These are phyloP conservation scores for Barnettozyma siamensis DNA, from an alignment of 805 yeast genomes.

Conservation along the genomic window DNA sequence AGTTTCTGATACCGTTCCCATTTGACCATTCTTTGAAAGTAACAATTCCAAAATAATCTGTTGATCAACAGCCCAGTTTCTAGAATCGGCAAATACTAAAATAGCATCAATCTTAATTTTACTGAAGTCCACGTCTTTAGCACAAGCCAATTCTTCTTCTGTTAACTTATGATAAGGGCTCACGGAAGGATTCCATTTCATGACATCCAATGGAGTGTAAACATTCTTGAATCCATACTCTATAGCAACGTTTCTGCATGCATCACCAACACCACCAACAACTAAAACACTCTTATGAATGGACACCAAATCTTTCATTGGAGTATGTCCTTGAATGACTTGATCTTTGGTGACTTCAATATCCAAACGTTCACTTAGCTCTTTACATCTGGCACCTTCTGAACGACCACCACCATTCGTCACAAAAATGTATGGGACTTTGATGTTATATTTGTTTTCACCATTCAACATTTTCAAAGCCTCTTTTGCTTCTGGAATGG, in stretches of 20 bases:
- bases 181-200: constrained; percentile 84
- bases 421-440: constrained; percentile 77
- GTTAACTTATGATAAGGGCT: constrained; percentile 77
- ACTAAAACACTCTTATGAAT: constrained; percentile 70
- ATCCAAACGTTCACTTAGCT: constrained; percentile 56
- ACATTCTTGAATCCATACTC: constrained; percentile 81
- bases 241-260: constrained; percentile 76
- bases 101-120: constrained; percentile 71
- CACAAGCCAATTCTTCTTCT: constrained; percentile 57
- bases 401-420: constrained; percentile 93
- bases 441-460: constrained; percentile 67
- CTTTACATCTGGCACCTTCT: constrained; percentile 67
- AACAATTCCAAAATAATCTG: constrained; percentile 81
- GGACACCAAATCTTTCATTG: constrained; percentile 76
- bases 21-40: constrained; percentile 68
- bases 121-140: constrained; percentile 56
- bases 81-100: constrained; percentile 83
- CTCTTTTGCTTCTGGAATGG: constrained; percentile 72
- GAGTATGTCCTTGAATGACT: constrained; percentile 90
- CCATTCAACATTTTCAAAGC: constrained; percentile 74
- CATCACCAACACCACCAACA: constrained; percentile 85
- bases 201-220: constrained; percentile 73
- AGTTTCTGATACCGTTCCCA: constrained; percentile 74
- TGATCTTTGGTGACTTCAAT: constrained; percentile 65
- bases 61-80: constrained; percentile 92